phyloP scores from a whole-genome alignment of 164 flowering plant species.

The Brasenia schreberi region DNA sequence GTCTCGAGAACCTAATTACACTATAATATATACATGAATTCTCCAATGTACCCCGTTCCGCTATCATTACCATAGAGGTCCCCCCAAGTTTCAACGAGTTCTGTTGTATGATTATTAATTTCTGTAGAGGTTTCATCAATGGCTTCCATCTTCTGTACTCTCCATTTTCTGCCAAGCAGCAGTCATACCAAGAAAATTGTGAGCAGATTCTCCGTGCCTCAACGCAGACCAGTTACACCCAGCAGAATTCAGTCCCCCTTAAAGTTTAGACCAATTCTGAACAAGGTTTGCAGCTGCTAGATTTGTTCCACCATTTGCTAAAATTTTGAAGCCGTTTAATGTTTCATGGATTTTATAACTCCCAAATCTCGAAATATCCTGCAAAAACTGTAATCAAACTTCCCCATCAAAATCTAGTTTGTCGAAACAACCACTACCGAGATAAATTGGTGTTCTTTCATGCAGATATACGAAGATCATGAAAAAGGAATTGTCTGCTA shows the following conservation, averaged over 20 bases:
- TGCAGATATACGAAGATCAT: constrained; percentile 62
- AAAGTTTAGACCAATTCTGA: background rate
- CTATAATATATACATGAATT: no score
- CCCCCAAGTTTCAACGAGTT: no score
- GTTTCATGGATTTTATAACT: background rate
- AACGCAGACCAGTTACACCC: background rate
- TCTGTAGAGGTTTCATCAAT: background rate
- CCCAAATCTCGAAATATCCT: background rate
- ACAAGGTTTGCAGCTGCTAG: background rate
- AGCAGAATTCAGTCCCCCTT: background rate
- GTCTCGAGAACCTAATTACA: no score
- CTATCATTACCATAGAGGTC: no score
- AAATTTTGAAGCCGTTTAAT: background rate
- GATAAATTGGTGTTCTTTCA: no score
- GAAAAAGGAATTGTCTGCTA: constrained; percentile 57
- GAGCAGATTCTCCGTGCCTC: background rate
- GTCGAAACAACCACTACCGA: no score
- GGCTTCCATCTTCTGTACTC: background rate
- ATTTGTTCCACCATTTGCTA: background rate
- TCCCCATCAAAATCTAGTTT: no score
- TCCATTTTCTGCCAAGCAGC: background rate
- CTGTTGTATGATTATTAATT: no score
- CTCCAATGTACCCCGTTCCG: no score
- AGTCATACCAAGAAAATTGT: background rate
- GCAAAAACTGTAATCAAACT: background rate